Evolutionary conservation across 2,329 filamentous ascomycete genomes (phyloP), one percentile per base, ranked within the genome.

Genomic region (Geosmithia flava): DNA sequence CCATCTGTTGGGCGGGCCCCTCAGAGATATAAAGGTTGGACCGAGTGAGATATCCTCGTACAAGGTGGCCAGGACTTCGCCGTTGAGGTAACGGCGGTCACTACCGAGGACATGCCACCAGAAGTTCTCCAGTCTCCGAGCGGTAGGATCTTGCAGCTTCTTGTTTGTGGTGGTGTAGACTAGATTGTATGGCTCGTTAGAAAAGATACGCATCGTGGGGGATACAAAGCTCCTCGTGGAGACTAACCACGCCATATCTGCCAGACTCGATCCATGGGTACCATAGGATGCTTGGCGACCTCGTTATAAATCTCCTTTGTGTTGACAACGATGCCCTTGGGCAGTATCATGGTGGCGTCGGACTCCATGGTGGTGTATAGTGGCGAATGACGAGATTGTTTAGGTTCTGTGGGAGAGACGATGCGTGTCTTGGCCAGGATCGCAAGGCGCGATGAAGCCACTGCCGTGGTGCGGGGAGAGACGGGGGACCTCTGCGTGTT

Each of bases 101-200:
- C 79, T 81, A 33, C 78, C 77, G 70, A 76, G 77, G 48, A 82
- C 75, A 56, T 81, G 78, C 73, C 77, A 81, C 78, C 78, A 83
- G 54, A 81, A 80, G 55, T 81, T 78, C 57, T 82, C 78, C 19
- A 81, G 63, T 17, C 79, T 75, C 50, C 73, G 74, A 27, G 78
- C 76, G 3, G 76, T 81, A n/a, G 78, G 78, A 54, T 82, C 78
- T 50, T 72, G 68, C 30, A 81, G 68, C 53, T 71, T 71, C 55
- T 75, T 74, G 52, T 75, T 74, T 16, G 76, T 81, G 29, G 71
- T 78, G 11, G 78, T 78, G 54, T 81, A 82, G 5, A 79, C 78
- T 81, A 53, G 42, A 27, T 27, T 27, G 23, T 27, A 27, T 8
- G 23, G 8, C 23, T 4, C 8, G 23, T 27, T 8, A 27, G 23